Evolutionary conservation across 176 grass and related monocot genomes (phyloP), one percentile per base, ranked within the genome.

Genomic region (Bothriochloa decipiens): DNA sequence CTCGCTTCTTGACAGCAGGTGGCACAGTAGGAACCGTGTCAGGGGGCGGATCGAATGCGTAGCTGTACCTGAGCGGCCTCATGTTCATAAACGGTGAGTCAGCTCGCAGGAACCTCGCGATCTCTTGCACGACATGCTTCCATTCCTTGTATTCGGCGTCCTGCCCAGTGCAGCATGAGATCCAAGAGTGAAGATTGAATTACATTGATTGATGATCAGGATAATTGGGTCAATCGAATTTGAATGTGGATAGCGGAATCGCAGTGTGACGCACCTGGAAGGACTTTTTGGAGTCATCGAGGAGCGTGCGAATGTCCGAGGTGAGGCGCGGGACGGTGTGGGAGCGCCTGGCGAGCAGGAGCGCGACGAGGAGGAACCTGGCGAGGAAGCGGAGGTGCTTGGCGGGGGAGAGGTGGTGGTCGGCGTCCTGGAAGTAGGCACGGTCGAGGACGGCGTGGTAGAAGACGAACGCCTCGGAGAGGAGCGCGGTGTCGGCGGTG

Each of bases 331-430:
- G 88, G 25, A 73, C 67, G 20, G 89, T 90, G 62, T 91, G 85
- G 28, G 89, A 83, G 41, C 87, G 89, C 71, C 91, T 84, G 55
- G 81, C 74, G 55, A 98, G 91, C 66, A 95, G 83, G 68, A 98
- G 92, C 26, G 91, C 92, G n/a, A 98, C 91, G 52, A 92, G 90
- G 32, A 98, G 74, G 80, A 95, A 98, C 86, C 91, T 90, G 77
- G 92, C 93, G 70, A 98, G 91, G 86, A 98, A 95, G 77, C 93
- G 89, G 74, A 98, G 90, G 85, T 95, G 93, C 81, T 95, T 95
- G 80, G 87, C 89, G 50, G 87, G 83, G 43, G 87, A 41, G 35
- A 90, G 57, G 79, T 87, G 71, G 17, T 90, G 91, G 78, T 85
- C 79, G n/a, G 67, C 86, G 45, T 88, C 96, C 43, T 82, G 63